Evolutionary conservation across 805 yeast species (phyloP), one percentile per base, ranked within the genome.

Genomic region (Wickerhamiella vanderwaltii): DNA sequence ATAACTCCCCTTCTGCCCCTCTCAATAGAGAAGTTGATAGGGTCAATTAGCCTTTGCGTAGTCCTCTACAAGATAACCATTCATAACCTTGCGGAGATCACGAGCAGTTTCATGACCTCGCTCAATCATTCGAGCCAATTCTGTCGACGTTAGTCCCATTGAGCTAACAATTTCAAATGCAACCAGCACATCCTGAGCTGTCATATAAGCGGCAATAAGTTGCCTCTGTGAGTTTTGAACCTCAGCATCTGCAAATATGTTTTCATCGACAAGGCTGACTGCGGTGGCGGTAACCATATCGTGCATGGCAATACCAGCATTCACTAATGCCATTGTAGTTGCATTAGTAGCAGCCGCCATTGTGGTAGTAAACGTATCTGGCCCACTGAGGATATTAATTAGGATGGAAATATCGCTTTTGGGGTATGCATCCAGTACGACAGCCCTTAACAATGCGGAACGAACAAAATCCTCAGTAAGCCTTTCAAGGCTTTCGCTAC

Each of bases 351-450:
- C 62, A 63, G 77, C 72, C 18, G 70, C 66, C 17, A 65, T 56
- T 41, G 69, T 59, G 9, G 56, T 45, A 33, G 49, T 48, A 13
- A 43, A 25, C 19, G 50, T 56, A 24, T 63, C 60, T 29, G 71
- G 63, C 22, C 69, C 60, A 6, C 78, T 66, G 22, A 87, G 68
- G 6, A 88, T 64, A 29, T 79, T 73, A 5, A 91, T 65, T 47
- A 77, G 79, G 12, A 88, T 70, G 53, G 79, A 91, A 44, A 88
- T 83, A 15, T 87, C 76, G 2, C 95, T 82, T 59, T 88, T 88
- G 4, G 97, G 96, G 58, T 91, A 91, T 47, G 77, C 76, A 11
- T 72, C 72, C 25, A 84, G 63, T 15, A 78, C 50, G 2, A 81
- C 65, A 1, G 77, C 60, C 6, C 79, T 72, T 18, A 67, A 56